Conservation (phyloP, 1,284 basidiomycete species). For the Austroboletus niveus region DNA sequence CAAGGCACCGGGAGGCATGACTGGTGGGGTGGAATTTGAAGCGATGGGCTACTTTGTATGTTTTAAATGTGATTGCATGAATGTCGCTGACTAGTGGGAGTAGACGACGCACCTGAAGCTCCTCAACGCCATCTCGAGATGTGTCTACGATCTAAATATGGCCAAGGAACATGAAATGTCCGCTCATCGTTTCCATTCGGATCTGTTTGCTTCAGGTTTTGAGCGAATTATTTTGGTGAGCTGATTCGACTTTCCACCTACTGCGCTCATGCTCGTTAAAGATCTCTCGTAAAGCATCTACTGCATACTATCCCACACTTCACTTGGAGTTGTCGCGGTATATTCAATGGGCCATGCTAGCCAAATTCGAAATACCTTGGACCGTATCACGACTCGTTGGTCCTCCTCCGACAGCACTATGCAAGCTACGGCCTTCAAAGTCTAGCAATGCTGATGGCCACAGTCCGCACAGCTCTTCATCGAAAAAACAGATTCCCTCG, state of each 20-base stretch:
- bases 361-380: constrained; percentile 76
- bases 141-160: constrained; percentile 60
- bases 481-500: constrained; percentile 19
- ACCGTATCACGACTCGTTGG: constrained; percentile 70
- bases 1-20: constrained; percentile 95
- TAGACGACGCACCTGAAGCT: constrained; percentile 85
- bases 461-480: constrained; percentile 19
- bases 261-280: constrained; percentile 34
- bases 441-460: constrained; percentile 11
- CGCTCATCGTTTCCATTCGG: constrained; percentile 76
- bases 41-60: constrained; percentile 93
- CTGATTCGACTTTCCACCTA: constrained; percentile 13
- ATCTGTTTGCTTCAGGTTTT: constrained; percentile 85
- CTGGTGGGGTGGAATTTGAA: constrained; percentile 97
- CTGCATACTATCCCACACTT: constrained; percentile 87
- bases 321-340: constrained; percentile 91
- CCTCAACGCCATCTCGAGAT: constrained; percentile 72
- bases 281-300: constrained; percentile 91
- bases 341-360: constrained; percentile 57
- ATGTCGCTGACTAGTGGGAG: constrained; percentile 13
- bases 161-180: constrained; percentile 69
- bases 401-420: constrained; percentile 57
- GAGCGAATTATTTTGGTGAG: constrained; percentile 77
- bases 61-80: constrained; percentile 8
- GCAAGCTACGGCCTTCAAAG: constrained; percentile 36